phyloP scores from a whole-genome alignment of 352 stramenopile genomes.

The Elongisporangium anandrum region DNA sequence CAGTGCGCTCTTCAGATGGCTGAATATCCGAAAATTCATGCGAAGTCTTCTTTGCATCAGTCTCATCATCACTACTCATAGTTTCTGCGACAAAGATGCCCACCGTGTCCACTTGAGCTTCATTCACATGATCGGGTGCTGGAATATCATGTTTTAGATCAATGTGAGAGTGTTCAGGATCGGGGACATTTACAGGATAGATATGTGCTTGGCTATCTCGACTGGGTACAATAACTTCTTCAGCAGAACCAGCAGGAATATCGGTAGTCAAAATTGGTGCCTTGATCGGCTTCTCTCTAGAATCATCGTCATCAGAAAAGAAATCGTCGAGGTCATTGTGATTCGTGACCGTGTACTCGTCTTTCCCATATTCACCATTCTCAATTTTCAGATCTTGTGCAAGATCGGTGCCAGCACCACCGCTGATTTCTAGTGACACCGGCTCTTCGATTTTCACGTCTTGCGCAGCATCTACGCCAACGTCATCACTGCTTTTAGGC shows the following conservation, averaged over 20 bases:
- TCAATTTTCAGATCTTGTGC: not conserved
- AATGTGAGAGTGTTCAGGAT: not conserved
- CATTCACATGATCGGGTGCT: not conserved
- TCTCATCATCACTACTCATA: not conserved
- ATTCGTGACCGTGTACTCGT: not conserved
- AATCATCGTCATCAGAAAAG: slow-evolving; percentile 5
- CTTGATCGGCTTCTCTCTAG: not conserved
- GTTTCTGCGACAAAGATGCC: not conserved
- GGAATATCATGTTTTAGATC: not conserved
- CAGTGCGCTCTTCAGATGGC: not conserved
- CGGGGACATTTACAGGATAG: not conserved
- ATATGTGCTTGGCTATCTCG: too few relatives aligned
- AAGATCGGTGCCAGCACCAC: not conserved
- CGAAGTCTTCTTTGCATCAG: not conserved
- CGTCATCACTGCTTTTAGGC: not conserved
- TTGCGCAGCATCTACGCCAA: not conserved
- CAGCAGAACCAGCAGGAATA: not conserved
- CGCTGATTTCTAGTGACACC: not conserved
- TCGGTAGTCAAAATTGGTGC: not conserved
- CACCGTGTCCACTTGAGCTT: not conserved
- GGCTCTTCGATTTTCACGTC: not conserved
- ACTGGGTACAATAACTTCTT: not conserved
- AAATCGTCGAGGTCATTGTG: slow-evolving; percentile 9
- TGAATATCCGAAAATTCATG: not conserved
- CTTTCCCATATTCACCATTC: not conserved